Percentiles rank a stretch among this genome's conserved stretches.
Conservation (phyloP, 2,329 filamentous ascomycete species). For the Colletotrichum phormii region DNA sequence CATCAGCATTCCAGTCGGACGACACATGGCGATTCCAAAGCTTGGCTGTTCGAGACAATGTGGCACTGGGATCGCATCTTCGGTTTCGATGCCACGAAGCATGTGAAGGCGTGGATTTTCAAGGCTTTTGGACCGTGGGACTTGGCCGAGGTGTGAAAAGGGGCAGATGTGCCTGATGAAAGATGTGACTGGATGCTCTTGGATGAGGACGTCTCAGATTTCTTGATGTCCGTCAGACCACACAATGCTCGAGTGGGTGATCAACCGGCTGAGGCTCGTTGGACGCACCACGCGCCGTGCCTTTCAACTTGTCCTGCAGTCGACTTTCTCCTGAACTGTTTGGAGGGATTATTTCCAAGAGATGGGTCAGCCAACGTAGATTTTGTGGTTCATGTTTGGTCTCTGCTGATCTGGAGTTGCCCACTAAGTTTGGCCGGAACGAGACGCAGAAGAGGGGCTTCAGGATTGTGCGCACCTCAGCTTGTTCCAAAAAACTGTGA, state of each 20-base stretch:
- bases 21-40: background rate
- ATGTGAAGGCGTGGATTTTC: background rate
- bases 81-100: background rate
- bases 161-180: no score
- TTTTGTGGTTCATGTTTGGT: background rate
- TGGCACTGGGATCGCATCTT: background rate
- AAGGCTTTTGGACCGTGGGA: background rate
- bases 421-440: background rate
- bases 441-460: no score
- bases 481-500: background rate
- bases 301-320: background rate
- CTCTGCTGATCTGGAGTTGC: background rate
- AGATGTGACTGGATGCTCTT: background rate
- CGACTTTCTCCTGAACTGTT: background rate
- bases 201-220: background rate
- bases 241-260: background rate
- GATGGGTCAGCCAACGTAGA: background rate
- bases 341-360: background rate
- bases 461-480: background rate
- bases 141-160: background rate
- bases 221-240: background rate
- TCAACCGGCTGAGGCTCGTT: background rate
- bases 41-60: constrained; percentile 12
- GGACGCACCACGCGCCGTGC: no score
- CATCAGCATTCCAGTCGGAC: constrained; percentile 8